A percentile compares a stretch with the other conserved stretches of the same genome.
These are phyloP conservation scores for Tilletia setariae DNA, from an alignment of 1,284 basidiomycete genomes.

Conservation along the genomic window DNA sequence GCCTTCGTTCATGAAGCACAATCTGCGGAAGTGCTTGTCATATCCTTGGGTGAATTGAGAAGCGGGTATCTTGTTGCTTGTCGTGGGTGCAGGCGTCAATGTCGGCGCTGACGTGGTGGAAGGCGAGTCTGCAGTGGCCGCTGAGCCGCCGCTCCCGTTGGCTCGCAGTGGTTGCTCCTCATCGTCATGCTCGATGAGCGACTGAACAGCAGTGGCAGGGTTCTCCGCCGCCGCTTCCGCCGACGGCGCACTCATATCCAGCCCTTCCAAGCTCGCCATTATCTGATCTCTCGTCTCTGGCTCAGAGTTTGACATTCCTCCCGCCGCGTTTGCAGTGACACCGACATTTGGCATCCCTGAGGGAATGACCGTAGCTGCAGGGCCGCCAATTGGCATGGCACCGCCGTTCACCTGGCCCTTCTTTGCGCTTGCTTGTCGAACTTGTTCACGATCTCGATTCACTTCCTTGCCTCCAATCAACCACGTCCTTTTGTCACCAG, in stretches of 20 bases:
- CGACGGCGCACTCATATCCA: conserved; percentile 65
- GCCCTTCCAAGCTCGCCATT: conserved; percentile 73
- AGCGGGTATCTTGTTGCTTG: conserved; percentile 14
- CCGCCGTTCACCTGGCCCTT: conserved; percentile 50
- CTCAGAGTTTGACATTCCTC: background rate
- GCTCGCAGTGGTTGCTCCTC: conserved; percentile 1
- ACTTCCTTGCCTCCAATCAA: conserved; percentile 88
- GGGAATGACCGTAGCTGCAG: conserved; percentile 35
- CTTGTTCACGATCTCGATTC: conserved; percentile 69
- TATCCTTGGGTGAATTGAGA: conserved; percentile 45
- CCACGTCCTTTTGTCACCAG: conserved; percentile 83
- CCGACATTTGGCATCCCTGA: conserved; percentile 30
- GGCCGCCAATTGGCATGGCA: conserved; percentile 42
- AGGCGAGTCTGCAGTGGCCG: conserved; percentile 35
- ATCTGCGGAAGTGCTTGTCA: conserved; percentile 76
- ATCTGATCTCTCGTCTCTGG: conserved; percentile 60
- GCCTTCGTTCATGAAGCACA: conserved; percentile 77
- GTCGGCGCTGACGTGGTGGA: conserved; percentile 57
- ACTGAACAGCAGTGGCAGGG: background rate
- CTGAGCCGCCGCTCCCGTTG: background rate
- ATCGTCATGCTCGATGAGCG: conserved; percentile 19
- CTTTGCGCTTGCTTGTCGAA: conserved; percentile 61
- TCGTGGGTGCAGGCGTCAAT: conserved; percentile 61
- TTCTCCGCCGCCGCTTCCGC: background rate
- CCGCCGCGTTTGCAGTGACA: conserved; percentile 33